phyloP scores from a whole-genome alignment of 306 rosid genomes.

The Quercus berberidifolia region DNA sequence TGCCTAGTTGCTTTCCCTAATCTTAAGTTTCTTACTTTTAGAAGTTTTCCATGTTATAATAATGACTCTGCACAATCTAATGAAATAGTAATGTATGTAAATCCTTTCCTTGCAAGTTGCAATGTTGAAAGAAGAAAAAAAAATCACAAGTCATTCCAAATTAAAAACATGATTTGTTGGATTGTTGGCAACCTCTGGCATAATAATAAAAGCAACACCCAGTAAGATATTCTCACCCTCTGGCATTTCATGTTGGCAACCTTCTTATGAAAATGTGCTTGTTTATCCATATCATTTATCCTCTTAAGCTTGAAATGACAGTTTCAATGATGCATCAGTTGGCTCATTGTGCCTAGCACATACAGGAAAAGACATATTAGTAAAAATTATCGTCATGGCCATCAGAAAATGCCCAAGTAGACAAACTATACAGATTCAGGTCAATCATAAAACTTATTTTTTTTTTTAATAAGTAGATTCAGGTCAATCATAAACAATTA shows the following conservation, averaged over 20 bases:
- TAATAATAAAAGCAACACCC: neutral
- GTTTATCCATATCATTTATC: slow-evolving; percentile 58
- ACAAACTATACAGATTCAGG: no score
- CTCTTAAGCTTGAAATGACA: slow-evolving; percentile 37
- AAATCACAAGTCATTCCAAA: neutral
- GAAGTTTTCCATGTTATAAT: neutral
- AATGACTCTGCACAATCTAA: neutral
- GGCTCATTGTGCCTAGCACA: slow-evolving; percentile 11
- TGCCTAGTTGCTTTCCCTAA: no score
- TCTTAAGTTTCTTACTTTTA: no score
- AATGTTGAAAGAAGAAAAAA: slow-evolving; percentile 5
- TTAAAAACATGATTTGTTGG: neutral
- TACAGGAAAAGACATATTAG: neutral
- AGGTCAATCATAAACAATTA: neutral
- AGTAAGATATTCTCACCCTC: slow-evolving; percentile 45
- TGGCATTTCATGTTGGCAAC: slow-evolving; percentile 66
- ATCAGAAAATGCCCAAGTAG: neutral
- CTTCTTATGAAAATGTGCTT: slow-evolving; percentile 44
- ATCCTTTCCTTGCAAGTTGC: slow-evolving; percentile 12
- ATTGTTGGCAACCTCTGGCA: neutral
- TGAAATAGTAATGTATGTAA: neutral
- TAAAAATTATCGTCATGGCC: neutral
- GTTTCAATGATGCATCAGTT: slow-evolving; percentile 25
- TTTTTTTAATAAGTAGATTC: no score
- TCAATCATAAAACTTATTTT: no score